Conservation (phyloP, 441 rosid species). For the Bruguiera hainesii region DNA sequence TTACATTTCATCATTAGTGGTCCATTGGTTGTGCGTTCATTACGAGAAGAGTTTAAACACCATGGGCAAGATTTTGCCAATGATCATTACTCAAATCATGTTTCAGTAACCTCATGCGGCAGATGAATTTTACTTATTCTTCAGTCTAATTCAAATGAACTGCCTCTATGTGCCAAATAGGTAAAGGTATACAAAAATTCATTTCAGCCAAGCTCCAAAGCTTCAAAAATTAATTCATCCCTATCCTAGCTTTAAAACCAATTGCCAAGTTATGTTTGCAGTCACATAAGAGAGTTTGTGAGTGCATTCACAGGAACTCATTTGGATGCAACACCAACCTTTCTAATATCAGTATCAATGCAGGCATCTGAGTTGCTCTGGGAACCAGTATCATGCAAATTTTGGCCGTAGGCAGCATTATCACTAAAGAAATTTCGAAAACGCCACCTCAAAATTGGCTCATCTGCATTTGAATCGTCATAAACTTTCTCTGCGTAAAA, state of each 20-base stretch:
- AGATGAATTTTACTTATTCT: not conserved
- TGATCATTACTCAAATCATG: not conserved
- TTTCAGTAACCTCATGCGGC: not conserved
- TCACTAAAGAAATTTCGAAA: constrained; percentile 56
- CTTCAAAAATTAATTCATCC: not conserved
- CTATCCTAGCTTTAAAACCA: not conserved
- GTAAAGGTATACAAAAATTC: not conserved
- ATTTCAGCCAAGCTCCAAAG: not conserved
- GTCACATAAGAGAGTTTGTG: not conserved
- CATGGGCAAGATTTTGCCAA: not conserved
- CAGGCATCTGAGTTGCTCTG: constrained; percentile 19
- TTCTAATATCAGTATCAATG: constrained; percentile 21
- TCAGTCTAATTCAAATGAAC: not conserved
- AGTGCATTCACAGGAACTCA: constrained; percentile 35
- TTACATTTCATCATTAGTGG: not conserved
- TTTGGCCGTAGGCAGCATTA: constrained; percentile 29
- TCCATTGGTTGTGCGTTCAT: not conserved
- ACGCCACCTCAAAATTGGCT: constrained; percentile 68
- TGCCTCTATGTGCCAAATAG: not conserved
- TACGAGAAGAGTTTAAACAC: not conserved
- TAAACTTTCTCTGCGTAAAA: constrained; percentile 77
- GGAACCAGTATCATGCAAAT: constrained; percentile 24
- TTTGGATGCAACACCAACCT: constrained; percentile 22
- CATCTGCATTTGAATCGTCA: constrained; percentile 52
- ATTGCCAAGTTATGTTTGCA: not conserved